phyloP scores from a whole-genome alignment of 164 flowering plant species.

The Taxillus chinensis region DNA sequence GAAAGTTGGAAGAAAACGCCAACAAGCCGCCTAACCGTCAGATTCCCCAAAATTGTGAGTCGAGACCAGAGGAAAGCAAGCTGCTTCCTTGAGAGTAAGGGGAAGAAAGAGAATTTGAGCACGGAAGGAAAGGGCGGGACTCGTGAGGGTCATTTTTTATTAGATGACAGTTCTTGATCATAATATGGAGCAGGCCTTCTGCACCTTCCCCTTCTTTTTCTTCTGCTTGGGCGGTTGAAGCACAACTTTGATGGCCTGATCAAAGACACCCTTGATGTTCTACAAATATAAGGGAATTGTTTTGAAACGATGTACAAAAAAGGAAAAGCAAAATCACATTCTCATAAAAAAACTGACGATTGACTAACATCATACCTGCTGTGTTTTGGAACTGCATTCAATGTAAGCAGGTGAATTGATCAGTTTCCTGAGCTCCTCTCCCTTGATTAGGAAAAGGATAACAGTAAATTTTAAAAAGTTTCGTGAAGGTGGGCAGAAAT shows the following conservation, averaged over 20 bases:
- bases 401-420: conserved; percentile 57
- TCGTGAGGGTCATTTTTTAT: conserved; percentile 3
- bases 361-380: conserved; percentile 29
- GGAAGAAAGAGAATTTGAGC: neutral
- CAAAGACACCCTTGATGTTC: too few species aligned
- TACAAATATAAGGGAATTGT: too few species aligned
- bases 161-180: neutral
- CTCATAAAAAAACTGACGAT: neutral
- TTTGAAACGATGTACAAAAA: neutral
- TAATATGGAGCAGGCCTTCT: neutral
- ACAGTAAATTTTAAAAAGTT: too few species aligned
- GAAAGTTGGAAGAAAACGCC: conserved; percentile 4
- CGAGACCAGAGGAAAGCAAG: conserved; percentile 14
- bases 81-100: conserved; percentile 8
- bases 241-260: too few species aligned
- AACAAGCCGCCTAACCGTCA: conserved; percentile 21
- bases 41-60: conserved; percentile 11
- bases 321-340: neutral
- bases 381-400: conserved; percentile 69
- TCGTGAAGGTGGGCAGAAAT: too few species aligned
- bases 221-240: too few species aligned
- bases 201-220: too few species aligned
- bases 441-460: conserved; percentile 21
- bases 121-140: neutral
- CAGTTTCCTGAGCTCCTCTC: conserved; percentile 51